Conservation (phyloP, 306 rosid genomes). For the Elaeagnus macrophylla region DNA sequence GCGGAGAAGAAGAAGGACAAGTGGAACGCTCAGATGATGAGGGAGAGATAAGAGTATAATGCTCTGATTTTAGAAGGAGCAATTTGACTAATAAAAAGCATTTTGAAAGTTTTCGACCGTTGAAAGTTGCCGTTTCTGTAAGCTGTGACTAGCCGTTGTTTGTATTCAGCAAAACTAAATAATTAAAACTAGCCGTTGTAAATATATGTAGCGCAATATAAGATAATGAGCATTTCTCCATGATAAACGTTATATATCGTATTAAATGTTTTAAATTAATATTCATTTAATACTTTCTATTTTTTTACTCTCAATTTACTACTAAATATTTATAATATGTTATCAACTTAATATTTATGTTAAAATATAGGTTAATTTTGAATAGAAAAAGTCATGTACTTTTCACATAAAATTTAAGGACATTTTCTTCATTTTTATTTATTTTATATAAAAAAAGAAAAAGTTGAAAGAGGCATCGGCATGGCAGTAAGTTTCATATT, state of each 20-base stretch:
- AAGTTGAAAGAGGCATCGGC: too few species aligned
- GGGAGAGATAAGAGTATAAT: slow-evolving; percentile 1
- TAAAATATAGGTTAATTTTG: too few species aligned
- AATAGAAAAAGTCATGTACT: too few species aligned
- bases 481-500: too few species aligned
- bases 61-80: slow-evolving; percentile 6
- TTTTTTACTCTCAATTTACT: too few species aligned
- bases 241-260: not conserved
- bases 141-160: slow-evolving; percentile 24
- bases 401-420: too few species aligned
- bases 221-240: not conserved
- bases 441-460: too few species aligned
- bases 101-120: slow-evolving; percentile 23
- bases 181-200: not conserved
- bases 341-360: too few species aligned
- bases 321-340: too few species aligned
- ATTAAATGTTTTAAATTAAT: too few species aligned
- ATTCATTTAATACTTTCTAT: too few species aligned
- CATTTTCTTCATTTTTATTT: too few species aligned
- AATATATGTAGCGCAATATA: not conserved
- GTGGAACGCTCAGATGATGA: not conserved
- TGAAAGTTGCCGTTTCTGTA: slow-evolving; percentile 19
- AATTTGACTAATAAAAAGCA: slow-evolving; percentile 5
- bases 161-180: not conserved
- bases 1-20: slow-evolving; percentile 9